phyloP scores from a whole-genome alignment of 1,284 basidiomycete genomes.

The Taiwanofungus camphoratus region DNA sequence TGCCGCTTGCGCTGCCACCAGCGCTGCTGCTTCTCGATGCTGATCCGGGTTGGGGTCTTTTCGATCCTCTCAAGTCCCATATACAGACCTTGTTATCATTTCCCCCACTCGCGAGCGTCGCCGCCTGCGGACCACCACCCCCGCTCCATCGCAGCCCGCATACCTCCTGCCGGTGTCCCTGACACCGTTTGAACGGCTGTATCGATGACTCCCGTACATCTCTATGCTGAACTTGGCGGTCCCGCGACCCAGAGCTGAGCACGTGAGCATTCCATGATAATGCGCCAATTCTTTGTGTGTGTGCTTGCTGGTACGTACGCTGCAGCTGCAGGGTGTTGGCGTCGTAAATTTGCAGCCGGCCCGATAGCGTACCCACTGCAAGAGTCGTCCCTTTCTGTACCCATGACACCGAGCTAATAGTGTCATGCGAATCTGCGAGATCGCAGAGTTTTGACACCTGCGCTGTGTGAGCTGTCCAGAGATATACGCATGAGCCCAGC shows the following conservation, averaged over 20 bases:
- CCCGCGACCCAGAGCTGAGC: slow-evolving; percentile 87
- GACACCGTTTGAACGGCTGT: slow-evolving; percentile 72
- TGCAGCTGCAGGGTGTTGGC: slow-evolving; percentile 74
- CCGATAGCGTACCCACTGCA: slow-evolving; percentile 88
- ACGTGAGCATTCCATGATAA: slow-evolving; percentile 93
- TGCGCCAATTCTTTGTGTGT: slow-evolving; percentile 85
- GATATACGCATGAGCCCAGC: slow-evolving; percentile 87
- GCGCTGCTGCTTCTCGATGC: slow-evolving; percentile 24
- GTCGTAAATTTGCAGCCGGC: slow-evolving; percentile 92
- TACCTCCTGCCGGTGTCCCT: slow-evolving; percentile 91
- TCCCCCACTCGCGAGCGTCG: slow-evolving; percentile 81
- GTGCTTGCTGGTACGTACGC: slow-evolving; percentile 86
- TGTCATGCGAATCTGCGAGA: slow-evolving; percentile 54
- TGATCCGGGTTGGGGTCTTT: slow-evolving; percentile 33
- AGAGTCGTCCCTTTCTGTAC: slow-evolving; percentile 87
- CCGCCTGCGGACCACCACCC: slow-evolving; percentile 37
- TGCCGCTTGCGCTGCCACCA: slow-evolving; percentile 21
- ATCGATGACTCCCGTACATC: slow-evolving; percentile 77
- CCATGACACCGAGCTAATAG: slow-evolving; percentile 87
- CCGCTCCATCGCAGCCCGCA: slow-evolving; percentile 94
- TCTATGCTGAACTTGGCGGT: slow-evolving; percentile 87
- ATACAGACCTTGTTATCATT: slow-evolving; percentile 99
- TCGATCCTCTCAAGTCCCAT: slow-evolving; percentile 78
- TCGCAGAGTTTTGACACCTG: slow-evolving; percentile 92
- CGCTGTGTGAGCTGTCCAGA: slow-evolving; percentile 95